These are phyloP conservation scores for Knoxdaviesia proteae DNA, from an alignment of 2,329 filamentous ascomycete species.

Conservation along the genomic window DNA sequence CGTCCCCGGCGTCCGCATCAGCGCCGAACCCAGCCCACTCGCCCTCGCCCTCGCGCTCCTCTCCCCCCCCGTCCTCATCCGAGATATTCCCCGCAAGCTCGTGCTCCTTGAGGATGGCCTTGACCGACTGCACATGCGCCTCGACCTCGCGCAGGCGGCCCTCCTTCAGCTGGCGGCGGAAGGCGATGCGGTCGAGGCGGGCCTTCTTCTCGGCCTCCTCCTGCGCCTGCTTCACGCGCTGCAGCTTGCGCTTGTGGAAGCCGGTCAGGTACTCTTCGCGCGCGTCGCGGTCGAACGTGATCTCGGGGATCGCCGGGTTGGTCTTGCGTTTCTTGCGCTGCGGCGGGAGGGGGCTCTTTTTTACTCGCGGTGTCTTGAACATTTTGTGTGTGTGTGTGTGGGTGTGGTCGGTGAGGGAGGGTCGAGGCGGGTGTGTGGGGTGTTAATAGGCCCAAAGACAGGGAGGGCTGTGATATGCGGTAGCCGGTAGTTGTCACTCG, in stretches of 20 bases:
- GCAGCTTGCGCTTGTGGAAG: constrained; percentile 88
- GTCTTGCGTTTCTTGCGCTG: constrained; percentile 47
- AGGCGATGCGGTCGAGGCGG: constrained; percentile 52
- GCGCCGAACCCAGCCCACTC: constrained; percentile 50
- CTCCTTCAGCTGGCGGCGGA: constrained; percentile 58
- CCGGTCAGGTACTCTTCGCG: constrained; percentile 80
- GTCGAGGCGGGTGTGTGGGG: background rate
- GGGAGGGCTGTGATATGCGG: too few relatives aligned
- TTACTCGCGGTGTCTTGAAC: constrained; percentile 24
- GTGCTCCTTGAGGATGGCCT: constrained; percentile 44
- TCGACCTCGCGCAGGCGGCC: constrained; percentile 66
- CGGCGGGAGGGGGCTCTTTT: constrained; percentile 34
- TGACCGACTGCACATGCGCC: constrained; percentile 59
- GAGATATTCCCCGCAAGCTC: constrained; percentile 24
- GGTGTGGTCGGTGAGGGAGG: constrained; percentile 1
- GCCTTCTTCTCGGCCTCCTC: constrained; percentile 60
- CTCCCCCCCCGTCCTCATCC: constrained; percentile 14
- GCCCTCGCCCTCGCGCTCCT: constrained; percentile 17
- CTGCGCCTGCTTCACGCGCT: constrained; percentile 67
- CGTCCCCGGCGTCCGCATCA: constrained; percentile 13
- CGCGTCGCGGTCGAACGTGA: constrained; percentile 63
- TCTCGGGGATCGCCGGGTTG: constrained; percentile 46
- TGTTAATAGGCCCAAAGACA: background rate
- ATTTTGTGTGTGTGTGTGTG: constrained; percentile 3
- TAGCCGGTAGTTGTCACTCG: too few relatives aligned